Base-by-base conservation (phyloP, 179 eudicot species). In the Beta lomatogona region DNA sequence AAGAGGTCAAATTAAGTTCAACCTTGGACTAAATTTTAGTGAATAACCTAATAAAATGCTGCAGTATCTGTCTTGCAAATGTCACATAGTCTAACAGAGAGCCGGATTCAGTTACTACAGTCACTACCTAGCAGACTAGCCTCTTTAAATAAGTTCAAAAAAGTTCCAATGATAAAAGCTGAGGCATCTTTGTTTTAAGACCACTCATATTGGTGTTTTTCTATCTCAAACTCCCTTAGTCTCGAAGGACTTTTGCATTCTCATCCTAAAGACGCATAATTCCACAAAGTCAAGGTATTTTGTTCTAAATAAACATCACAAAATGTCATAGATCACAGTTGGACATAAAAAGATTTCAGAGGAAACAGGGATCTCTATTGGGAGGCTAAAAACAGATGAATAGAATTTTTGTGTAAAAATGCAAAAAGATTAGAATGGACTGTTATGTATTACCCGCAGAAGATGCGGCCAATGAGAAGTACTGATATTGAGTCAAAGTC, bases 381-480 rank as follows among this genome's bases (percentile, higher is more conserved):
- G 69, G 4, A 28, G 7, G 9, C 3, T 16, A 28, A 65, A 63
- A 63, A 63, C 67, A 63, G 16, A 11, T 25, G 69, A 41, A 69
- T 16, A 69, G 22, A 36, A 44, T 45, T 45, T 61, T 46, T 14
- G 45, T n/a, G 8, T 36, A 9, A 54, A 41, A 11, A 63, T 16
- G 18, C 52, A 71, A 48, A 44, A 53, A 41, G 48, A 60, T 13
- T 55, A 71, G 46, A 8, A 8, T 31, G 60, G 73, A 77, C 5
- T 31, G 10, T 22, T 61, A 78, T n/a, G 57, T 61, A 83, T 65
- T 88, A 93, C 98, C 98, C 97, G 73, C 98, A 93, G 80, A 89
- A 90, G 53, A 93, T 77, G 59, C 98, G 96, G 7, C 98, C 98
- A 65, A 91, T 78, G 22, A 93, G 90, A 80, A 93, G 98, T 76